Base-by-base conservation (phyloP, 164 flowering plant species). In the Echeveria elegans region DNA sequence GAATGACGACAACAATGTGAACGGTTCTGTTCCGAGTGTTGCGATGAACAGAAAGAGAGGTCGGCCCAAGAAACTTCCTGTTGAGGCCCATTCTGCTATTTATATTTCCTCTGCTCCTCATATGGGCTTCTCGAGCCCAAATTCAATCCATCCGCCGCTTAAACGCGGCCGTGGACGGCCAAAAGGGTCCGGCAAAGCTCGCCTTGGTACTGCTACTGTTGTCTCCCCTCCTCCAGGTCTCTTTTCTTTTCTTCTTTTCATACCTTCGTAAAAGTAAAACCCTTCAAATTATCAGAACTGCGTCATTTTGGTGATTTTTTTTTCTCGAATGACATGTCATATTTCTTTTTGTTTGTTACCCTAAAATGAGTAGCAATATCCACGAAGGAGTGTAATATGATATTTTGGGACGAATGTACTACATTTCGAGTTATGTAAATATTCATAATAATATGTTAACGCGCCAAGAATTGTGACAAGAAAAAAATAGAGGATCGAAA, bases 141-240 rank as follows among this genome's bases (percentile, higher is more conserved):
- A 28, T 19, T 14, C 7, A 14, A 14, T 14, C 18, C 58, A 52
- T 1, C 19, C 32, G 61, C 32, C 61, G 32, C 19, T 5, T 2
- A 56, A 56, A 14, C 61, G 61, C 61, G 61, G 61, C 61, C 61
- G 61, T 56, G 61, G 61, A 56, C 61, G 61, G 32, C 61, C 61
- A 14, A 19, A 19, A 28, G 61, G 61, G 15, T 56, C 61, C 2
- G 19, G 61, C 32, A 56, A 26, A 53, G 16, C 31, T 9, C 60
- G 60, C 31, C 2, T 53, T 18, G 56, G 45, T 2, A 40, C 14
- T 40, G 15, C 2, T 40, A 12, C 2, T 28, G 12, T 28, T 23
- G 26, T 21, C 24, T 26, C 61, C 11, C 61, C 61, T 53, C 29
- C 60, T 4, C 61, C 61, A 56, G 61, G 61, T 56, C 14, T 53